These are phyloP conservation scores for Fraxinus greggii DNA, from an alignment of 305 asterid genomes.

Conservation along the genomic window DNA sequence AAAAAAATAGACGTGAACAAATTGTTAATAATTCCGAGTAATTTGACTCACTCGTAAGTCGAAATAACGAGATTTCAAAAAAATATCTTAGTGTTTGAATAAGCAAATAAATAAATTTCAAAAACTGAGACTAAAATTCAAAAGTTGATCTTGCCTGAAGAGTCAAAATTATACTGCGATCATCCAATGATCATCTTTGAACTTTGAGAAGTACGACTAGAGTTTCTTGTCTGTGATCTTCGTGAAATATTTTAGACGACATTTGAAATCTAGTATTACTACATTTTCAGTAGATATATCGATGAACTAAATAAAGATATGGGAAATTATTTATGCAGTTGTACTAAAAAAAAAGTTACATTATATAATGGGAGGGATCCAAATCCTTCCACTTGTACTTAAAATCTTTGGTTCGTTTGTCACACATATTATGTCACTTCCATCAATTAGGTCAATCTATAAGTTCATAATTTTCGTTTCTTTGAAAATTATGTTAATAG, in stretches of 20 bases:
- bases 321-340: too few relatives aligned
- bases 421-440: not conserved
- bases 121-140: not conserved
- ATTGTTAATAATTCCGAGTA: too few relatives aligned
- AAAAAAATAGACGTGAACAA: not conserved
- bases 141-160: not conserved
- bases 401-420: constrained; percentile 10
- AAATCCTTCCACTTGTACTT: not conserved
- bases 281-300: too few relatives aligned
- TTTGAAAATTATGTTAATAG: not conserved
- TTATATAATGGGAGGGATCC: not conserved
- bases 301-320: not conserved
- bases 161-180: not conserved
- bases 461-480: not conserved
- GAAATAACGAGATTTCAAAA: not conserved
- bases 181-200: too few relatives aligned
- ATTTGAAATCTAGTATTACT: not conserved
- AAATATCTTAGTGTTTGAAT: not conserved
- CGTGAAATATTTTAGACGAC: not conserved
- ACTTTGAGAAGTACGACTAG: not conserved
- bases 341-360: not conserved
- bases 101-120: not conserved
- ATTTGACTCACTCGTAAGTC: not conserved
- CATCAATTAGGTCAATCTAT: not conserved
- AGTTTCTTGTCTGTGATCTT: not conserved